These are phyloP conservation scores for Cydonia oblonga DNA, from an alignment of 331 rosid genomes.

Conservation along the genomic window DNA sequence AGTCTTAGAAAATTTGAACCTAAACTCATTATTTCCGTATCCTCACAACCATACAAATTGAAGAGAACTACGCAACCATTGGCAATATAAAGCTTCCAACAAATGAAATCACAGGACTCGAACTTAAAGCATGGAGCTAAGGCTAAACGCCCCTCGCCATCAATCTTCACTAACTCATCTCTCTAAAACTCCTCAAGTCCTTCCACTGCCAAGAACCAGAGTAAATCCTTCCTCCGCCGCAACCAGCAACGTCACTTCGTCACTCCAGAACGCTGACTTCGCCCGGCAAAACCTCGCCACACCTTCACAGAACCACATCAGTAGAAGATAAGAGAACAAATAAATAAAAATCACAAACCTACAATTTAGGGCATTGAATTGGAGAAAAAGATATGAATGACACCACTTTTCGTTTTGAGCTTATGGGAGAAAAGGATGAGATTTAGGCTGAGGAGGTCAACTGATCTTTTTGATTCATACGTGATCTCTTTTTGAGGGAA, in stretches of 20 bases:
- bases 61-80: slow-evolving; percentile 50
- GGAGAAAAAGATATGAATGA: too few relatives aligned
- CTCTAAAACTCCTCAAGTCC: slow-evolving; percentile 49
- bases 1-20: slow-evolving; percentile 50
- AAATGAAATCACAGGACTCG: neutral
- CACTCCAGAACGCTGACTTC: slow-evolving; percentile 64
- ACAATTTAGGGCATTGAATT: too few relatives aligned
- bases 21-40: slow-evolving; percentile 66
- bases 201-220: slow-evolving; percentile 35
- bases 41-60: slow-evolving; percentile 81
- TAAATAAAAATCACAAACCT: too few relatives aligned
- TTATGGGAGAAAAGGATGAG: too few relatives aligned
- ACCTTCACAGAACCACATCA: slow-evolving; percentile 24
- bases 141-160: slow-evolving; percentile 49
- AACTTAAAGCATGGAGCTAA: neutral
- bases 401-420: too few relatives aligned
- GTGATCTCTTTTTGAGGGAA: too few relatives aligned
- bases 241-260: slow-evolving; percentile 59
- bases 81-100: neutral
- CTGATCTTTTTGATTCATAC: too few relatives aligned
- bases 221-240: slow-evolving; percentile 84
- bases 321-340: too few relatives aligned
- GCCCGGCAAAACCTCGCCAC: slow-evolving; percentile 90
- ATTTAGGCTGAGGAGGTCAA: too few relatives aligned
- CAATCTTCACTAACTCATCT: slow-evolving; percentile 66